Percentiles rank a stretch among this genome's conserved stretches.
Evolutionary conservation across 2,329 filamentous ascomycete genomes (phyloP).

Genomic region (Verticillium tricorpus): DNA sequence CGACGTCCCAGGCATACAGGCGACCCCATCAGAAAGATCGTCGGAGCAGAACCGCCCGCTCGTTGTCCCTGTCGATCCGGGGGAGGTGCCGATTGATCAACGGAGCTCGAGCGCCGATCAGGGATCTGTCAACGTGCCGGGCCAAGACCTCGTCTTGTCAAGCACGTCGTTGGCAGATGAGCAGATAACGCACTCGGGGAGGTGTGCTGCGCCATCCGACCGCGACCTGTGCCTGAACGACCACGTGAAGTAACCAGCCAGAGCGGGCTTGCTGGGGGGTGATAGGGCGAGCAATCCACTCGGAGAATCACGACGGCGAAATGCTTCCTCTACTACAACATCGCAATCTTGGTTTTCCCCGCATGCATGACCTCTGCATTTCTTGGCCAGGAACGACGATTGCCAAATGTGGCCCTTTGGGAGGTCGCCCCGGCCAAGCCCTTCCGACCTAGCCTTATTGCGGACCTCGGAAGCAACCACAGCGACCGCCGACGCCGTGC

Average conservation of each 20-base stretch:
- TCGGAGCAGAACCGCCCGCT: background rate
- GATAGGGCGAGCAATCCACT: background rate
- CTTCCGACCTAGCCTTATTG: background rate
- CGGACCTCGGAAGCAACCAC: background rate
- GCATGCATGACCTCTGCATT: background rate
- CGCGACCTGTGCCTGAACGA: background rate
- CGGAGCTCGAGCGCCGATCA: background rate
- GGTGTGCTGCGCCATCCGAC: background rate
- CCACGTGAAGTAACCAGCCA: background rate
- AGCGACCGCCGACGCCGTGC: background rate
- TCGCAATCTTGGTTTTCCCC: background rate
- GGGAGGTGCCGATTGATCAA: background rate
- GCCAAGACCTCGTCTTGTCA: background rate
- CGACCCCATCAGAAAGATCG: background rate
- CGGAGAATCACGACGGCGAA: background rate
- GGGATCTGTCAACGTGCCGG: background rate
- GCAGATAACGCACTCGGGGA: background rate
- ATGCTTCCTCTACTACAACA: background rate
- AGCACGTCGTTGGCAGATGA: background rate
- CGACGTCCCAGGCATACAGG: background rate
- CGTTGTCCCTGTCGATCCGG: constrained; percentile 3
- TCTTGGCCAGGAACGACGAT: background rate
- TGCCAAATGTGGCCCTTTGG: background rate
- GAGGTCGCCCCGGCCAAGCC: background rate
- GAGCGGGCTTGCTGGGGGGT: background rate